These are phyloP conservation scores for Pleurotus tuoliensis DNA, from an alignment of 768 basidiomycete species.

Conservation along the genomic window DNA sequence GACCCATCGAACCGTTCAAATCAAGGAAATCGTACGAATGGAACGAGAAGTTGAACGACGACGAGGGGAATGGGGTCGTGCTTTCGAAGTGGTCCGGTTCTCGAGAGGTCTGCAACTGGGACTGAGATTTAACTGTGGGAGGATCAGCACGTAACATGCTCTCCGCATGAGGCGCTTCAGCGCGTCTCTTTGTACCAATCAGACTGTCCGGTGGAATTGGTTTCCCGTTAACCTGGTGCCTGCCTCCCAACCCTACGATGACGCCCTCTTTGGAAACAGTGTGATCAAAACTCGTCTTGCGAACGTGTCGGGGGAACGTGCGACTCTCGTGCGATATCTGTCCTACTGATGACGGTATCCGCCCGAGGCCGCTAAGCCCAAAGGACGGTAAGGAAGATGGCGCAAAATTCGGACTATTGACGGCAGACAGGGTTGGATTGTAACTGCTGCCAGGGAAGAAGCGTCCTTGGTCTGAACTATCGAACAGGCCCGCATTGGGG, in stretches of 20 bases:
- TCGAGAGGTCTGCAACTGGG: slow-evolving; percentile 18
- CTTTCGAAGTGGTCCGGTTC: slow-evolving; percentile 34
- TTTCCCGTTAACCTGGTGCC: slow-evolving; percentile 81
- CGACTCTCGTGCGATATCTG: slow-evolving; percentile 36
- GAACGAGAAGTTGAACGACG: slow-evolving; percentile 71
- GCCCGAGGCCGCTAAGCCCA: slow-evolving; percentile 57
- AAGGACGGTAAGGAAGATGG: slow-evolving; percentile 74
- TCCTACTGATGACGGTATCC: slow-evolving; percentile 33
- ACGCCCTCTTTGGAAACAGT: slow-evolving; percentile 72
- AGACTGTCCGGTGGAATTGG: slow-evolving; percentile 62
- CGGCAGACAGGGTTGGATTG: slow-evolving; percentile 34
- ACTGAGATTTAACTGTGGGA: slow-evolving; percentile 43
- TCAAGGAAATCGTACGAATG: slow-evolving; percentile 58
- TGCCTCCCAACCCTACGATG: slow-evolving; percentile 52
- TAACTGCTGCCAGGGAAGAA: slow-evolving; percentile 25
- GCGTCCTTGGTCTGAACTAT: slow-evolving; percentile 23
- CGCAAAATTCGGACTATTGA: slow-evolving; percentile 48
- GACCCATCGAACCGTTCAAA: slow-evolving; percentile 13
- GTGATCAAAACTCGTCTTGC: slow-evolving; percentile 95
- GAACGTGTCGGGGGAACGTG: slow-evolving; percentile 77
- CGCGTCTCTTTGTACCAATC: slow-evolving; percentile 73
- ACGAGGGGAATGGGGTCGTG: slow-evolving; percentile 57
- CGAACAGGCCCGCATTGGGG: slow-evolving; percentile 30
- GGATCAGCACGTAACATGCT: slow-evolving; percentile 79
- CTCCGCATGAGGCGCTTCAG: slow-evolving; percentile 73